phyloP scores from a whole-genome alignment of 257 asterid genomes.

The Paulownia fortunei region DNA sequence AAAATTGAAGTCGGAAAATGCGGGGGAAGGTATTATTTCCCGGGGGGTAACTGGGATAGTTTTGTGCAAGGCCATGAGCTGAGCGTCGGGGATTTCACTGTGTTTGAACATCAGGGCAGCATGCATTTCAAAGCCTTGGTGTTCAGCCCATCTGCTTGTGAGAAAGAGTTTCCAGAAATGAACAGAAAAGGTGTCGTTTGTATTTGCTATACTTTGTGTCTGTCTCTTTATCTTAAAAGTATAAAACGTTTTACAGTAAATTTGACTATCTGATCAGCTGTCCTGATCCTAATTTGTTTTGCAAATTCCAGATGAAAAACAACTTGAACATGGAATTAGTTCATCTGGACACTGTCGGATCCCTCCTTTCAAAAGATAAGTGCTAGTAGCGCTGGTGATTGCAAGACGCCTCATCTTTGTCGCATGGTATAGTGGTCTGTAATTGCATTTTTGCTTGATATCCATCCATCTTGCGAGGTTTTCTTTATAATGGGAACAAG shows the following conservation, averaged over 20 bases:
- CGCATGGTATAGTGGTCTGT: too few relatives aligned
- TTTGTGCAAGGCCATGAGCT: constrained; percentile 36
- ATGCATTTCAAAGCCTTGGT: constrained; percentile 27
- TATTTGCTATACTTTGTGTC: too few relatives aligned
- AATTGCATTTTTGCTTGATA: too few relatives aligned
- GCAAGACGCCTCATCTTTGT: too few relatives aligned
- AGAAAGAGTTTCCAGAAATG: constrained; percentile 21
- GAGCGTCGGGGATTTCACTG: constrained; percentile 29
- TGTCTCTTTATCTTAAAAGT: too few relatives aligned
- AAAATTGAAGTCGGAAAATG: constrained; percentile 17
- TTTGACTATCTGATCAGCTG: too few relatives aligned
- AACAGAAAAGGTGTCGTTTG: neutral
- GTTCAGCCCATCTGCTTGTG: constrained; percentile 34
- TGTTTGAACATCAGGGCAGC: constrained; percentile 28
- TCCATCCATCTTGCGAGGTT: too few relatives aligned
- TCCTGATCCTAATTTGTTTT: too few relatives aligned
- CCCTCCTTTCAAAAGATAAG: neutral
- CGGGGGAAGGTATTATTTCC: neutral
- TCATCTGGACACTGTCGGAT: neutral
- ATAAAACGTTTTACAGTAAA: too few relatives aligned
- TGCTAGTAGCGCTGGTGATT: neutral
- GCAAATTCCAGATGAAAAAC: neutral
- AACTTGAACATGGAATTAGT: neutral
- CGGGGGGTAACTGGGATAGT: constrained; percentile 24
- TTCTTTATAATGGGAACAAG: too few relatives aligned